phyloP scores from a whole-genome alignment of 2,329 filamentous ascomycete genomes.

The Diaporthe amygdali region DNA sequence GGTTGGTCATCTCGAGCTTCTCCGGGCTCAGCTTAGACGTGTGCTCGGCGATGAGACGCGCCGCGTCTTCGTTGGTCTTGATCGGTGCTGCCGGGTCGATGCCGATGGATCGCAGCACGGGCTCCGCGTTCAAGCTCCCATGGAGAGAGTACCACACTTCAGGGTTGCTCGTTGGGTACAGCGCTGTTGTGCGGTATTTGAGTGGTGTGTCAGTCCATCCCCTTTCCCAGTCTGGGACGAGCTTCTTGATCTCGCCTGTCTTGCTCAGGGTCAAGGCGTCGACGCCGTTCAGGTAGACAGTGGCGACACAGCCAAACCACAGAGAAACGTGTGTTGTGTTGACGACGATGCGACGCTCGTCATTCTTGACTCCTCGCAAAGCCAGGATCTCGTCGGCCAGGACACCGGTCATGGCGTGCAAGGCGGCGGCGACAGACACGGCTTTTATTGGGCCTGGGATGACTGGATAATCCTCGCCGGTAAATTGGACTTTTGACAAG shows the following conservation, averaged over 20 bases:
- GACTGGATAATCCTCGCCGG: slow-evolving; percentile 36
- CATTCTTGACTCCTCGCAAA: slow-evolving; percentile 34
- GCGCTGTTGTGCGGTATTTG: slow-evolving; percentile 45
- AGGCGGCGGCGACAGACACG: slow-evolving; percentile 36
- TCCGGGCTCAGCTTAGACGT: slow-evolving; percentile 40
- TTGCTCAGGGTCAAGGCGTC: slow-evolving; percentile 35
- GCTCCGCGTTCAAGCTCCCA: slow-evolving; percentile 50
- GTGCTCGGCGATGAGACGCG: slow-evolving; percentile 37
- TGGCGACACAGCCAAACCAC: slow-evolving; percentile 47
- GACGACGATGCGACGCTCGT: slow-evolving; percentile 39
- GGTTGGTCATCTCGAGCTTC: slow-evolving; percentile 48
- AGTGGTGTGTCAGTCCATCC: slow-evolving; percentile 42
- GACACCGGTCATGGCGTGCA: slow-evolving; percentile 42
- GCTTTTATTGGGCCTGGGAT: slow-evolving; percentile 43
- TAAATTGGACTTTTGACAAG: slow-evolving; percentile 37
- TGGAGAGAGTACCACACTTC: slow-evolving; percentile 56
- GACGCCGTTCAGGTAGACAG: slow-evolving; percentile 43
- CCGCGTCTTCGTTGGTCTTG: slow-evolving; percentile 35
- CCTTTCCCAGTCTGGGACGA: slow-evolving; percentile 43
- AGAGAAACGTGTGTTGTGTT: slow-evolving; percentile 53
- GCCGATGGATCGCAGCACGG: slow-evolving; percentile 50
- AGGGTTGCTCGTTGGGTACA: slow-evolving; percentile 53
- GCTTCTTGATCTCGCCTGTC: slow-evolving; percentile 35
- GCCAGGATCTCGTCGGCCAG: slow-evolving; percentile 41
- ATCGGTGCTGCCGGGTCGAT: slow-evolving; percentile 39